Base-by-base conservation (phyloP, 83 land plant species). In the Picea abies region DNA sequence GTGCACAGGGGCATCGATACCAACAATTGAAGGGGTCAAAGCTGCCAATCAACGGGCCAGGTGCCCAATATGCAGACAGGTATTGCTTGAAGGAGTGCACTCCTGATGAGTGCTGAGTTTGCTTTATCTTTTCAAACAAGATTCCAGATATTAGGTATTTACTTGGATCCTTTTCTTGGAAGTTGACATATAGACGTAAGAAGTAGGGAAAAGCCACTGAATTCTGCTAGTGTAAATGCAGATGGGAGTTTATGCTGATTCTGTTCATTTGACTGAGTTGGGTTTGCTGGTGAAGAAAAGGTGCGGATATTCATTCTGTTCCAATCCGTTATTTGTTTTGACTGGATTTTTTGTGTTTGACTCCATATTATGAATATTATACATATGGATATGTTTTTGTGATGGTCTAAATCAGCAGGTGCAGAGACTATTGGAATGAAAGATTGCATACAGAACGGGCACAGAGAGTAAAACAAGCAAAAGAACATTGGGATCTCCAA, bases 11-110 rank as follows among this genome's bases (percentile, higher is more conserved):
- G 93, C 94, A 65, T 89, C 93, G 11, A 84, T 93, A 58, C 73
- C 83, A 63, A 83, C 90, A 14, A 82, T 88, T 41, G 71, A 91
- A 82, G 92, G 92, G 44, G 84, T 83, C 35, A 91, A 91, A 80
- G 23, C 85, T 65, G 93, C 95, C 25, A 70, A 73, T 62, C 72
- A 84, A 8, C 85, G 85, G 14, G 68, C 90, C 15, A 93, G 90
- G 60, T 93, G 93, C 65, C 95, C 95, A 19, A 70, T 91, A 20
- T 93, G 95, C 78, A 80, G 95, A 83, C 88, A 78, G 90, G 95
- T 90, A 87, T 20, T 73, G 56, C 35, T 47, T 44, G 29, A 47
- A 19, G 47, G 75, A 70, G 20, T 37, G 47, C 3, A 70, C 75
- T 37, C 41, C 2, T 37, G 47, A 56, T 56, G 60, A 56, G 14